Evolutionary conservation across 345 rosid genomes (phyloP), one percentile per base, ranked within the genome.

Genomic region (Tarenaya hassleriana): DNA sequence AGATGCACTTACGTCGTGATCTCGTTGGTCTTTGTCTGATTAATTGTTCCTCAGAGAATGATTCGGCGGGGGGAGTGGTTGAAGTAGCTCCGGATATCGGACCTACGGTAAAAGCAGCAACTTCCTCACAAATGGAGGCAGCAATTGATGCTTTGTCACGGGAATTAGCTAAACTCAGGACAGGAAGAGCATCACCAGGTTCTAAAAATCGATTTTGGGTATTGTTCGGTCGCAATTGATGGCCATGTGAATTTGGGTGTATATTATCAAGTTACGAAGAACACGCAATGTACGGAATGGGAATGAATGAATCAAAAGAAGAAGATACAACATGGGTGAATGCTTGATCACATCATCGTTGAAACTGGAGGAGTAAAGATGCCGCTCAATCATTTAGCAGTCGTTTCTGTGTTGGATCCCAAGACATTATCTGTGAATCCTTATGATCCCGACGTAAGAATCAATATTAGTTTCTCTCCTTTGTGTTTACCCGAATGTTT

Each of bases 171-270:
- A 92, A 92, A 61, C 55, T 92, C 38, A 65, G 98, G 67, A 83
- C 97, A 2, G 95, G 97, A 56, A 72, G 95, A 68, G 98, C 98
- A 6, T 79, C 96, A 35, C 56, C 95, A 14, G 98, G 92, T 84
- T 17, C 10, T 41, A 24, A 24, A 5, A 5, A 24, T 24, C 29
- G 5, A 2, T 24, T 2, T 5, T 24, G 29, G 29, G 2, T 24
- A 2, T 24, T 24, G 29, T 24, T 24, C n/a, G n/a, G n/a, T 24
- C 5, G 5, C 5, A 24, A 2, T 24, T 2, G 5, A 24, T 2
- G 29, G 29, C 29, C 29, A 24, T 24, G n/a, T n/a, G n/a, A n/a
- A n/a, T 24, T 5, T 24, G 29, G 5, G 3, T 24, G 29, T 24
- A 2, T 24, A 2, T 24, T 24, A 24, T 24, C 29, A 24, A 5